These are phyloP conservation scores for Tetrastigma voinierianum DNA, from an alignment of 164 flowering plant species.

Conservation along the genomic window DNA sequence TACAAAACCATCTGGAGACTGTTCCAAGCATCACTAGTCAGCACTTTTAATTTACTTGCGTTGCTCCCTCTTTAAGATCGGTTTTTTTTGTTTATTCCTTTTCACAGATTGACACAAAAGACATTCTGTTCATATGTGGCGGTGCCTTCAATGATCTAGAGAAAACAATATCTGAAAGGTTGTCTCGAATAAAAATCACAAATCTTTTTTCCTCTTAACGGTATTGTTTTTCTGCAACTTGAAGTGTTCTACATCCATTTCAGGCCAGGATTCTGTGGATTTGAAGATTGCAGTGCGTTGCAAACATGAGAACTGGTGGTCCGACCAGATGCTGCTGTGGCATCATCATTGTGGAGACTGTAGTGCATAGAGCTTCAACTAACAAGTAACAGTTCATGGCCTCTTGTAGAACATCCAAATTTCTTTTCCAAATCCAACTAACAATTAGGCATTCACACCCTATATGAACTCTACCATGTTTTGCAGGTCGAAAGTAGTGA, in stretches of 20 bases:
- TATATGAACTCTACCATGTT: neutral
- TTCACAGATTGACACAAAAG: constrained; percentile 89
- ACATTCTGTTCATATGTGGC: constrained; percentile 95
- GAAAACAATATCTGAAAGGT: constrained; percentile 97
- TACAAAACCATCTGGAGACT: neutral
- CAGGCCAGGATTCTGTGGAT: constrained; percentile 96
- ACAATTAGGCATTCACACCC: constrained; percentile 4
- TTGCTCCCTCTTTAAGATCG: neutral
- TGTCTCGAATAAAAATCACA: neutral
- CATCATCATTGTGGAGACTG: constrained; percentile 86
- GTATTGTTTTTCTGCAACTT: constrained; percentile 9
- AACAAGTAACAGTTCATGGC: constrained; percentile 9
- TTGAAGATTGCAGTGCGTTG: constrained; percentile 94
- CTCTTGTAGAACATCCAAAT: neutral
- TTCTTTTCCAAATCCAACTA: neutral
- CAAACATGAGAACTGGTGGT: constrained; percentile 81
- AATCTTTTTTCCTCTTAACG: neutral
- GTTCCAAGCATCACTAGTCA: neutral
- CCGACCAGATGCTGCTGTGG: constrained; percentile 58
- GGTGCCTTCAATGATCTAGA: constrained; percentile 95
- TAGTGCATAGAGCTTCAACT: constrained; percentile 34
- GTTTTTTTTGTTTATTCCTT: constrained; percentile 9
- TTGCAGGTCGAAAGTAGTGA: constrained; percentile 86
- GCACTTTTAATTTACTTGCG: neutral
- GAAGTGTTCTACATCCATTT: constrained; percentile 9